These are phyloP conservation scores for Pelargonium citronellum DNA, from an alignment of 441 rosid species.

Conservation along the genomic window DNA sequence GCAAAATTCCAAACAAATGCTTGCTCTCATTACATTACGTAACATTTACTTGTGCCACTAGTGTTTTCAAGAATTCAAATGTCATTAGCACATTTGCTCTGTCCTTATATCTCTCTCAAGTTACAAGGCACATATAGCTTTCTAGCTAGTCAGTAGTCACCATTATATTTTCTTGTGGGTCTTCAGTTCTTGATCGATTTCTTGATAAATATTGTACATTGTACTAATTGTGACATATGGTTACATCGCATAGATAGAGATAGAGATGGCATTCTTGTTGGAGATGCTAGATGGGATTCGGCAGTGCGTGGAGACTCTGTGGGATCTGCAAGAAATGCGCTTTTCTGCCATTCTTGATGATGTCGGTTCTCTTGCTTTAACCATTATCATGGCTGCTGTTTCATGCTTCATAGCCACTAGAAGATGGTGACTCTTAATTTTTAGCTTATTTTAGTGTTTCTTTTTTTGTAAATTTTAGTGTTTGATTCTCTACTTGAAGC, in stretches of 20 bases:
- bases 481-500: no score
- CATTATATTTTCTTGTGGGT: no score
- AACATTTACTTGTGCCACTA: not conserved
- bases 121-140: no score
- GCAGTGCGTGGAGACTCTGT: conserved; percentile 34
- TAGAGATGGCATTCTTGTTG: conserved; percentile 31
- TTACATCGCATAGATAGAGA: not conserved
- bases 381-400: conserved; percentile 31
- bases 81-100: no score
- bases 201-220: not conserved
- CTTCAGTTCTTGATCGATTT: no score
- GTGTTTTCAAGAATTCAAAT: not conserved
- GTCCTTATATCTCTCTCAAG: no score
- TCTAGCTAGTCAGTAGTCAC: no score
- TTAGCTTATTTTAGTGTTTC: no score
- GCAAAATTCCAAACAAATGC: conserved; percentile 8
- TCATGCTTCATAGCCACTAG: conserved; percentile 34
- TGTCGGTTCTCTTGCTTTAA: conserved; percentile 24
- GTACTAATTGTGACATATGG: no score
- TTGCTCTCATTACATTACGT: not conserved
- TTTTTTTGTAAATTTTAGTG: no score
- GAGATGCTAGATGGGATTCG: conserved; percentile 28
- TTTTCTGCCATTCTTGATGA: conserved; percentile 41
- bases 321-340: conserved; percentile 50
- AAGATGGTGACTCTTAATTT: conserved; percentile 13